Evolutionary conservation across 139 green algal genomes (phyloP).

Genomic region (Gonium pectorale): DNA sequence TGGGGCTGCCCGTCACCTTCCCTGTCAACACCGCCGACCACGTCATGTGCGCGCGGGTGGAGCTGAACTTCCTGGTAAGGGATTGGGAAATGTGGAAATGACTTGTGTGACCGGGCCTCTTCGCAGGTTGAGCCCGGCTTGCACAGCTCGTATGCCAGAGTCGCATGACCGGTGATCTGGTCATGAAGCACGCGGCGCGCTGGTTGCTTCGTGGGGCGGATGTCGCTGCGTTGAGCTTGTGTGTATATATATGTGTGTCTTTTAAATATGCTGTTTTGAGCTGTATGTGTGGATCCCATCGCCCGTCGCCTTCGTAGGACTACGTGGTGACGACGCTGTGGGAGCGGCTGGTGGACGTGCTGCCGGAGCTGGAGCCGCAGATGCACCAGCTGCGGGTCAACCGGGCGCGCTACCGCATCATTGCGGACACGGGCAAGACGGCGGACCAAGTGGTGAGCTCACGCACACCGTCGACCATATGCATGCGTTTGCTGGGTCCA

Average conservation of each 20-base stretch:
- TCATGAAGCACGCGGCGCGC: too few relatives aligned
- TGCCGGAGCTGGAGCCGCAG: constrained; percentile 47
- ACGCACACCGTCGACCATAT: too few relatives aligned
- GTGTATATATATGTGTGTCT: too few relatives aligned
- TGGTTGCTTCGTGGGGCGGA: too few relatives aligned
- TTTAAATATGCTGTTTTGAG: too few relatives aligned
- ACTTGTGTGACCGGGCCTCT: background rate
- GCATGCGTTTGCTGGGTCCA: too few relatives aligned
- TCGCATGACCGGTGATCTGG: too few relatives aligned
- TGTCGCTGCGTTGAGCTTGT: too few relatives aligned
- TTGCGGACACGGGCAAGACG: constrained; percentile 40
- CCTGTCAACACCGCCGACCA: constrained; percentile 62
- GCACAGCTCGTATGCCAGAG: too few relatives aligned
- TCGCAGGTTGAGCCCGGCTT: too few relatives aligned
- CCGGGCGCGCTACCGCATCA: constrained; percentile 28
- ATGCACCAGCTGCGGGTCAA: constrained; percentile 47
- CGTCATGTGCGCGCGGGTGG: constrained; percentile 60
- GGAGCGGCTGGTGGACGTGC: constrained; percentile 65
- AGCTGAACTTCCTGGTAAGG: constrained; percentile 72
- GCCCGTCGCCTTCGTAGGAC: too few relatives aligned
- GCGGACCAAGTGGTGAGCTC: constrained; percentile 20
- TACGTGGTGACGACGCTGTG: constrained; percentile 73
- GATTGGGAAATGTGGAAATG: background rate
- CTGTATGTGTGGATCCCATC: too few relatives aligned
- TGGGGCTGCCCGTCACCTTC: constrained; percentile 64